Percentiles rank a stretch among this genome's conserved stretches.
Evolutionary conservation across 1,139 yeast genomes (phyloP).

Genomic region (Candida neerlandica): DNA sequence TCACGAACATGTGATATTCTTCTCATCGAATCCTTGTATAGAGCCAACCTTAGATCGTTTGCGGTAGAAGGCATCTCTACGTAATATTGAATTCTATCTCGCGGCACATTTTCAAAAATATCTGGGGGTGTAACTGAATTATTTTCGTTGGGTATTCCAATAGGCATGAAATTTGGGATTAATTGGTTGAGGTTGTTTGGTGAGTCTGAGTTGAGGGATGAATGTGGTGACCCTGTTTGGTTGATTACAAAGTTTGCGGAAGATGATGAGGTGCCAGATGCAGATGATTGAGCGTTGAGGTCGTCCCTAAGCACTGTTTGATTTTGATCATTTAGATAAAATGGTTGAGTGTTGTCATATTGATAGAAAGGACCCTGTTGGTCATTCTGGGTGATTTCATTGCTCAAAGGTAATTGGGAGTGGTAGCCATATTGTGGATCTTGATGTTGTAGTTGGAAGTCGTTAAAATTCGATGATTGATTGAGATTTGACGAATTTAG

Average conservation of each 20-base stretch:
- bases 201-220: constrained; percentile 15
- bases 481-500: not conserved
- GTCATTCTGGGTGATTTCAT: not conserved
- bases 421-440: not conserved
- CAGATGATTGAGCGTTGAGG: not conserved
- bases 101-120: constrained; percentile 14
- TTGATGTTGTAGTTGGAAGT: not conserved
- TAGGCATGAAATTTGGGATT: constrained; percentile 12
- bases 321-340: not conserved
- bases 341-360: not conserved
- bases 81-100: constrained; percentile 11
- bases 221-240: constrained; percentile 8
- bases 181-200: constrained; percentile 15
- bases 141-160: constrained; percentile 15
- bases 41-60: constrained; percentile 22
- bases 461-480: not conserved
- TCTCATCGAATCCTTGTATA: constrained; percentile 22
- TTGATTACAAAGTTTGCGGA: not conserved
- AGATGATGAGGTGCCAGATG: not conserved
- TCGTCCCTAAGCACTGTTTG: constrained; percentile 6
- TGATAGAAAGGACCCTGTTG: not conserved
- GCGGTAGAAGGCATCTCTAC: constrained; percentile 16
- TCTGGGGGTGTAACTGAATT: constrained; percentile 14
- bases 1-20: constrained; percentile 10
- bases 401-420: not conserved